A percentile compares a stretch with the other conserved stretches of the same genome.
Conservation (phyloP, 1,284 basidiomycete species). For the Ceratobasidium sp. region DNA sequence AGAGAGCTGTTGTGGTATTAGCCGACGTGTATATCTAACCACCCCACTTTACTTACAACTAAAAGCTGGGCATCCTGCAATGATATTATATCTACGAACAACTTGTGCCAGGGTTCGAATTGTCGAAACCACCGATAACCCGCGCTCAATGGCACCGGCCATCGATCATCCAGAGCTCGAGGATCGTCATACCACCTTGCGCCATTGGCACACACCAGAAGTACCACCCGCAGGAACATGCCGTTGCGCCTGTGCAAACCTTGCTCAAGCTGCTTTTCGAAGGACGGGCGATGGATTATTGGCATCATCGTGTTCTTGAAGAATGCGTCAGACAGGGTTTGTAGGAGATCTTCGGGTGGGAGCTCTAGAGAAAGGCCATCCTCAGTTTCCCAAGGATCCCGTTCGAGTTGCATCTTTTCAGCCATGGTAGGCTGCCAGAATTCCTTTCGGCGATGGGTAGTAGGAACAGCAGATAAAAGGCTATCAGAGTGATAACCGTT, state of each 20-base stretch:
- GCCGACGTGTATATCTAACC: background rate
- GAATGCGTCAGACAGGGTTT: background rate
- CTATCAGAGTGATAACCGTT: background rate
- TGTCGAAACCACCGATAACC: conserved; percentile 5
- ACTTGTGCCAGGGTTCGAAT: background rate
- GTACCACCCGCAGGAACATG: background rate
- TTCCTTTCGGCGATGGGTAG: background rate
- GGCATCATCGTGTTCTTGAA: background rate
- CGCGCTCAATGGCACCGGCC: background rate
- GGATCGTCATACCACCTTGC: background rate
- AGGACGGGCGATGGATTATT: background rate
- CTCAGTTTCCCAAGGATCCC: background rate
- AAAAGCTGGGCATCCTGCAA: background rate
- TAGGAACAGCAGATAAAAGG: background rate
- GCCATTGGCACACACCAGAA: background rate
- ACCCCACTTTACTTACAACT: background rate
- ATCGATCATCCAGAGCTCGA: background rate
- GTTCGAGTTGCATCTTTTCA: background rate
- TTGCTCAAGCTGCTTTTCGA: conserved; percentile 1
- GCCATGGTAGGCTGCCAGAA: background rate
- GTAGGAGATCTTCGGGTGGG: background rate
- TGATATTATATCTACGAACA: background rate
- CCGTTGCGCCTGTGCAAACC: conserved; percentile 1
- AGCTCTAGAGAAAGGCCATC: background rate
- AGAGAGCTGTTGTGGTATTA: background rate